Evolutionary conservation across 148 eudicot species (phyloP), one percentile per base, ranked within the genome.

Genomic region (Vaccinium corymbosum): DNA sequence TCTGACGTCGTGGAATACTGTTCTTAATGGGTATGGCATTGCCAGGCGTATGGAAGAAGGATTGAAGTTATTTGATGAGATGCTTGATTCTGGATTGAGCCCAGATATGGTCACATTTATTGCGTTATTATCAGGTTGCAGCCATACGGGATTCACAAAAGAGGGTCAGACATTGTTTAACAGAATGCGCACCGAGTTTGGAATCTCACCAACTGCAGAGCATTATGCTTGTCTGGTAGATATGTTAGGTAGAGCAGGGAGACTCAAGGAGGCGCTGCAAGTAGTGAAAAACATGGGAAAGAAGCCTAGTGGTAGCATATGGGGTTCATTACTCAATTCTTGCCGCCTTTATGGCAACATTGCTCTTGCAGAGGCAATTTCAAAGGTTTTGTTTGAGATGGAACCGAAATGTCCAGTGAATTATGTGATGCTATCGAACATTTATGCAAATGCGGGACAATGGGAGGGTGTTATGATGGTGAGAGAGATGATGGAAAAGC

Each of bases 211-310:
- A 46, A 78, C 29, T 61, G 35, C 87, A 80, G 91, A 90, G 88
- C 91, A 89, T 81, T 89, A 89, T 81, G 91, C 90, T 78, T 89
- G 90, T 83, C 83, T 90, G 76, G 90, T 87, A 13, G 92, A 89
- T 87, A 66, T 89, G 20, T 87, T 84, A 46, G 91, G 92, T 77
- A 80, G 89, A 85, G 84, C 86, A 20, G 90, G 92, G 59, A 82
- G 50, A 85, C 86, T 89, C 42, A 59, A 86, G 83, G 88, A 87
- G 84, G 89, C 91, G 49, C 12, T 88, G 22, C 80, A 86, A 52
- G 73, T 89, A 53, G 87, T 85, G 12, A 79, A 89, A 57, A 84
- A n/a, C 53, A 89, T 86, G 92, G 89, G 89, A 70, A 73, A 87
- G 87, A 84, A 87, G 76, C 90, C 89, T 7, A 80, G 82, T 82